Evolutionary conservation across 768 basidiomycete genomes (phyloP), one percentile per base, ranked within the genome.

Genomic region (Lentinula sp.): DNA sequence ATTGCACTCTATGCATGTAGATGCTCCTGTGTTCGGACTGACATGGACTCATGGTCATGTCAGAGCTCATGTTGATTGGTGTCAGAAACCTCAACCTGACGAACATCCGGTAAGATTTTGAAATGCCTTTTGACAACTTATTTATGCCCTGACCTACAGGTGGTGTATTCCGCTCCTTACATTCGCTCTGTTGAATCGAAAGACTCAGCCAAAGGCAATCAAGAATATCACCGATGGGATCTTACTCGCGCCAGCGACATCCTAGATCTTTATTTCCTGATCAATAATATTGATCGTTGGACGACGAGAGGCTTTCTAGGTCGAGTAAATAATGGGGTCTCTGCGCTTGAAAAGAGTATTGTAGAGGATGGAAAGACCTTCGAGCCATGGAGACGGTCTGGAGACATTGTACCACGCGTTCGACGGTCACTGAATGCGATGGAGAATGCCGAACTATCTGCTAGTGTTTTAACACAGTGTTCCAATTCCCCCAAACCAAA

Each of bases 61-160:
- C 39, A 72, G 80, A 34, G 83, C 82, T 1, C 84, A 84, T 64
- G 69, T 83, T 1, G 84, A 85, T 65, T 84, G 84, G 84, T 81
- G 78, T 37, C 64, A 65, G 31, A 66, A 66, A 13, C 68, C 73
- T 7, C 65, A 70, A 39, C 73, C 71, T 37, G 69, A 63, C 34
- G 57, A 58, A 42, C 70, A 66, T 46, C 74, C 69, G 3, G 80
- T 80, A 61, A 61, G 78, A 71, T 15, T 61, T 58, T 28, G 0
- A 7, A 18, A 16, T 39, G 11, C 42, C 5, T 23, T 35, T 5
- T 43, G 15, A 9, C 50, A 54, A 45, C 16, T 21, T 8, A 34
- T 15, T 31, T 16, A 46, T 13, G 28, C 10, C 31, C 16, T 31
- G 48, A 4, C 55, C 39, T 49, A 34, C 61, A 85, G 84, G 70